phyloP scores from a whole-genome alignment of 768 basidiomycete genomes.

The Filobasidium wieringae region DNA sequence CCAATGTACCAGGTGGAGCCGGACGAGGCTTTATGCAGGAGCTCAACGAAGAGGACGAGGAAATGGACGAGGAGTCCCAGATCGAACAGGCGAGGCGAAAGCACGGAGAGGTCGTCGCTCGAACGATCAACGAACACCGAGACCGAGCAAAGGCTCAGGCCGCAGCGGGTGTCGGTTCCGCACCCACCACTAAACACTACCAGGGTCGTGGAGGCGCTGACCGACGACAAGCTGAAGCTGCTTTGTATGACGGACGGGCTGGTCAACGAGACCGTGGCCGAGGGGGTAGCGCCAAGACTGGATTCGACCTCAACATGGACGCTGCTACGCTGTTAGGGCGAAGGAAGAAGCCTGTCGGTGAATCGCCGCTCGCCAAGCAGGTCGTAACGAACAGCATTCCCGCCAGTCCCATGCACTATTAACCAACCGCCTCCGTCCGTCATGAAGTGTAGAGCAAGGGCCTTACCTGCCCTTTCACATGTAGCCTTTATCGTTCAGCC shows the following conservation, averaged over 20 bases:
- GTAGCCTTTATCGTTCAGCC: too few species aligned
- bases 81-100: slow-evolving; percentile 46
- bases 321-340: slow-evolving; percentile 71
- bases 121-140: slow-evolving; percentile 41
- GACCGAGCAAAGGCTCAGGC: slow-evolving; percentile 36
- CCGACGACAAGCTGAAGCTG: slow-evolving; percentile 42
- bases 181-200: slow-evolving; percentile 33
- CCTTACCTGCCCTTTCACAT: too few species aligned
- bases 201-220: slow-evolving; percentile 43
- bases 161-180: slow-evolving; percentile 26
- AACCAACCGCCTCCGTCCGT: neutral
- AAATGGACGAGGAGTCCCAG: slow-evolving; percentile 44
- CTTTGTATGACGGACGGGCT: slow-evolving; percentile 53
- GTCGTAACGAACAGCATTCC: slow-evolving; percentile 14
- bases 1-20: slow-evolving; percentile 60
- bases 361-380: slow-evolving; percentile 26
- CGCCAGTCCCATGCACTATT: slow-evolving; percentile 26
- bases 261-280: slow-evolving; percentile 50
- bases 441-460: neutral
- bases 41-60: slow-evolving; percentile 89
- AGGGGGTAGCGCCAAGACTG: slow-evolving; percentile 20
- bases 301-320: slow-evolving; percentile 77
- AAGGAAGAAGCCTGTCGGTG: slow-evolving; percentile 35
- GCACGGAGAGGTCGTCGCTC: slow-evolving; percentile 41
- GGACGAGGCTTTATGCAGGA: slow-evolving; percentile 71